These are phyloP conservation scores for Boletellus emodensis DNA, from an alignment of 768 basidiomycete genomes.

Conservation along the genomic window DNA sequence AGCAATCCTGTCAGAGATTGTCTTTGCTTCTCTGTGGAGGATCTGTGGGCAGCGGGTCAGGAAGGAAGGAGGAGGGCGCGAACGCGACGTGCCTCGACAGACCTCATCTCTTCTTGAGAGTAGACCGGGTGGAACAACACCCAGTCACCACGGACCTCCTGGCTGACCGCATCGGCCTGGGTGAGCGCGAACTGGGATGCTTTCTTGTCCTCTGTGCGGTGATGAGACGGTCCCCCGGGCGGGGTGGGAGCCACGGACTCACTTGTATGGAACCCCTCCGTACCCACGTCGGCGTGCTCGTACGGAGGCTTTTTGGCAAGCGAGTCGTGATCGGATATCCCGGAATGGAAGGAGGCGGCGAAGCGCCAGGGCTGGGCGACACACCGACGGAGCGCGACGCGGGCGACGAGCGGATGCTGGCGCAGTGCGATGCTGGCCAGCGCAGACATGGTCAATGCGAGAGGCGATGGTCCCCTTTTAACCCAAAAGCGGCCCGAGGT, in stretches of 20 bases:
- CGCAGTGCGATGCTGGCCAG: conserved; percentile 12
- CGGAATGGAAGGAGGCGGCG: conserved; percentile 23
- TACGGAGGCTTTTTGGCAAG: conserved; percentile 21
- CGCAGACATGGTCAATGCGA: conserved; percentile 11
- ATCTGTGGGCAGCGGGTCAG: conserved; percentile 43
- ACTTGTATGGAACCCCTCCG: conserved; percentile 37
- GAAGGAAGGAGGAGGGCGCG: neutral
- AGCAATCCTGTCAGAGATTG: conserved; percentile 71
- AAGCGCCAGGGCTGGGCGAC: conserved; percentile 4
- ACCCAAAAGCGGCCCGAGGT: conserved; percentile 17
- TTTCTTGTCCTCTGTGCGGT: conserved; percentile 25
- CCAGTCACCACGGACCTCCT: conserved; percentile 72
- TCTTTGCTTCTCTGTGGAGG: conserved; percentile 60
- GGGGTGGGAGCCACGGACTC: neutral
- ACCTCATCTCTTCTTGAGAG: conserved; percentile 62
- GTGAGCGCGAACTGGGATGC: conserved; percentile 12
- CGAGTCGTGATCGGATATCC: conserved; percentile 18
- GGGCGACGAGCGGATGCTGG: conserved; percentile 4
- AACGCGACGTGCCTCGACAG: conserved; percentile 53
- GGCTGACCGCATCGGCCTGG: conserved; percentile 42
- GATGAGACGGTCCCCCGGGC: neutral
- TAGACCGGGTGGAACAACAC: conserved; percentile 94
- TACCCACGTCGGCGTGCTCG: conserved; percentile 26
- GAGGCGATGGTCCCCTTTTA: conserved; percentile 14
- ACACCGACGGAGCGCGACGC: conserved; percentile 10